Conservation (phyloP, 2,329 filamentous ascomycete species). For the Epichloe glyceriae region DNA sequence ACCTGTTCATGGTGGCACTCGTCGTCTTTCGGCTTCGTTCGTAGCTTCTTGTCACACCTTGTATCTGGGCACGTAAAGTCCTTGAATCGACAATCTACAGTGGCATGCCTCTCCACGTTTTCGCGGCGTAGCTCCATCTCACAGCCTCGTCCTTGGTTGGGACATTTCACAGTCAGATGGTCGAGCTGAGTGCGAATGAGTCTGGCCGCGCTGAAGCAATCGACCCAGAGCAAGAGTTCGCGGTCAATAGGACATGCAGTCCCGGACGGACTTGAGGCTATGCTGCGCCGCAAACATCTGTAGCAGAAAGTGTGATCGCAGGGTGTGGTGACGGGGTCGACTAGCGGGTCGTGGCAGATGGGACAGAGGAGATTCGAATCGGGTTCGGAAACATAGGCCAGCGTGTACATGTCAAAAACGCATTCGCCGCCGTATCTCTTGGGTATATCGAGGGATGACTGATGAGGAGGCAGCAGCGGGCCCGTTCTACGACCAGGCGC, state of each 20-base stretch:
- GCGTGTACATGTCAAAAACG: slow-evolving; percentile 32
- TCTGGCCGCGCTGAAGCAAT: slow-evolving; percentile 28
- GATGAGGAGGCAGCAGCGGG: slow-evolving; percentile 22
- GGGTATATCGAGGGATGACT: slow-evolving; percentile 26
- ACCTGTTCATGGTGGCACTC: slow-evolving; percentile 42
- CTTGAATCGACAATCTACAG: slow-evolving; percentile 42
- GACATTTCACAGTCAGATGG: slow-evolving; percentile 44
- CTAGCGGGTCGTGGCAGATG: slow-evolving; percentile 47
- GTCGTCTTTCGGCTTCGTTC: slow-evolving; percentile 35
- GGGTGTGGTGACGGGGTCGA: slow-evolving; percentile 46
- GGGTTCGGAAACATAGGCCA: slow-evolving; percentile 29
- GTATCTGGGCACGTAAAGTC: slow-evolving; percentile 42
- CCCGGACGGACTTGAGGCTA: slow-evolving; percentile 26
- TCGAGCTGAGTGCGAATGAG: slow-evolving; percentile 49
- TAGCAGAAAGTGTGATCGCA: slow-evolving; percentile 56
- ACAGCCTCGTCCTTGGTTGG: slow-evolving; percentile 39
- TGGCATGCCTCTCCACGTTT: slow-evolving; percentile 41
- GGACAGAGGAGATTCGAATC: slow-evolving; percentile 38
- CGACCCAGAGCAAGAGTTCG: slow-evolving; percentile 25
- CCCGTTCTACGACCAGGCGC: slow-evolving; percentile 19
- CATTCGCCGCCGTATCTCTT: slow-evolving; percentile 23
- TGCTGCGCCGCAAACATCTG: slow-evolving; percentile 36
- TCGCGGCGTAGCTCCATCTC: slow-evolving; percentile 36
- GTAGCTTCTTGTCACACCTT: slow-evolving; percentile 37
- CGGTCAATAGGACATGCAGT: slow-evolving; percentile 46